Base-by-base conservation (phyloP, 768 basidiomycete species). In the Mycena olivaceomarginata region DNA sequence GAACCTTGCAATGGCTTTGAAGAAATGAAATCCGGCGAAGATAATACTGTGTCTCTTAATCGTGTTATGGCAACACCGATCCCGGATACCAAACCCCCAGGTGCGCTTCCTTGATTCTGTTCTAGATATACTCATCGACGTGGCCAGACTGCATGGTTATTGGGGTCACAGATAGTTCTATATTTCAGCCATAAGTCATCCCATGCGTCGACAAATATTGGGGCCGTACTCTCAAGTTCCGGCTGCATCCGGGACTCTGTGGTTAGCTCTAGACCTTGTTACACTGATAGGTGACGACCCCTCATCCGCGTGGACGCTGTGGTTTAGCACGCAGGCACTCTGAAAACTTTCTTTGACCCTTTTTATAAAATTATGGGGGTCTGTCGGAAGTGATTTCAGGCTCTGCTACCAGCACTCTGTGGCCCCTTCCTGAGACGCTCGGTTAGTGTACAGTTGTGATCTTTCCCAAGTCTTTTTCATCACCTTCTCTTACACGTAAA, bases 221-320 rank as follows among this genome's bases (percentile, higher is more conserved):
- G 98, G 98, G 0, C 97, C 98, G 37, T 99, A 93, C 85, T 84
- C 87, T 68, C 94, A 92, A 82, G 86, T 98, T n/a, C 90, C 92
- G 16, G 46, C 73, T 4, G 76, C 85, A 16, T 85, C 86, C 45
- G 82, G 83, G 25, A 77, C 93, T 57, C 90, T 92, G 72, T 85
- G 88, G 43, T 88, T 97, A 22, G 93, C 90, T 20, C 82, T 98
- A 78, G 93, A 97, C 81, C 85, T 95, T 51, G 93, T 87, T 16
- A 86, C 84, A 20, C 84, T 86, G 4, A 64, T 88, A 39, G 66
- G 60, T 2, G 68, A 70, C 39, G 70, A 76, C 31, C 12, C 65
- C 1, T n/a, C 77, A 62, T 63, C 71, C 43, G 79, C 79, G 75
- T 65, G 20, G 31, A 84, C 66, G 66, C 80, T 41, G 88, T 87